phyloP scores from a whole-genome alignment of 176 grass and related monocot species.

The Saccharum spontaneum region DNA sequence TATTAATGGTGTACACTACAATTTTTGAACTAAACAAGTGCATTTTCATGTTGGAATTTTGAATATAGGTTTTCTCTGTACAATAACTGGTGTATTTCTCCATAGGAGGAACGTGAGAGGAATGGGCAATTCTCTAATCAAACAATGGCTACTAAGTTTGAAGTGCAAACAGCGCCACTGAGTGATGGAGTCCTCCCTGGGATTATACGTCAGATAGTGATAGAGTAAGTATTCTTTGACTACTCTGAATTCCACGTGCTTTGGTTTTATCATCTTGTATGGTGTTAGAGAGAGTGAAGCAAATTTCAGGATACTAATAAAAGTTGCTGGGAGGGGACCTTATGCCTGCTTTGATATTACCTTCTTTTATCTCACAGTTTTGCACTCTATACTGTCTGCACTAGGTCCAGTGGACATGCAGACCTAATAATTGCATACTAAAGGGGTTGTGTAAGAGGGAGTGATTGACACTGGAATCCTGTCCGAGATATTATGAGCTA shows the following conservation, averaged over 20 bases:
- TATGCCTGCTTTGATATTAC: neutral
- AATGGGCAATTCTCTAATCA: conserved; percentile 1
- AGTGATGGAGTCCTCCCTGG: conserved; percentile 77
- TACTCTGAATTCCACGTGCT: neutral
- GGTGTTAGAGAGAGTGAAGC: neutral
- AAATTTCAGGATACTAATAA: neutral
- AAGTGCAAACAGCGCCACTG: conserved; percentile 79
- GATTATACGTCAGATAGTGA: conserved; percentile 78
- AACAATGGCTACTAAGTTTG: conserved; percentile 30
- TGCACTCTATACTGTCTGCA: neutral
- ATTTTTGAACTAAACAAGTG: neutral
- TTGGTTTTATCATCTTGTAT: neutral
- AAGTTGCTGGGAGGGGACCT: neutral
- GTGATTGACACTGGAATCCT: neutral
- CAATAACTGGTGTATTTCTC: neutral
- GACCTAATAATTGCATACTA: neutral
- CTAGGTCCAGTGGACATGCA: neutral
- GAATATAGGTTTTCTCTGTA: neutral
- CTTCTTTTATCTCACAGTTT: neutral
- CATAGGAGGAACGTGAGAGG: conserved; percentile 36
- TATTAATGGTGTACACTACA: neutral
- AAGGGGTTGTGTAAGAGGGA: neutral
- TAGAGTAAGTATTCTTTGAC: conserved; percentile 58
- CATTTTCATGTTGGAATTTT: neutral
- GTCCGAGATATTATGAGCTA: neutral